Evolutionary conservation across 352 stramenopile genomes (phyloP).

Genomic region (Pythium myriotylum): DNA sequence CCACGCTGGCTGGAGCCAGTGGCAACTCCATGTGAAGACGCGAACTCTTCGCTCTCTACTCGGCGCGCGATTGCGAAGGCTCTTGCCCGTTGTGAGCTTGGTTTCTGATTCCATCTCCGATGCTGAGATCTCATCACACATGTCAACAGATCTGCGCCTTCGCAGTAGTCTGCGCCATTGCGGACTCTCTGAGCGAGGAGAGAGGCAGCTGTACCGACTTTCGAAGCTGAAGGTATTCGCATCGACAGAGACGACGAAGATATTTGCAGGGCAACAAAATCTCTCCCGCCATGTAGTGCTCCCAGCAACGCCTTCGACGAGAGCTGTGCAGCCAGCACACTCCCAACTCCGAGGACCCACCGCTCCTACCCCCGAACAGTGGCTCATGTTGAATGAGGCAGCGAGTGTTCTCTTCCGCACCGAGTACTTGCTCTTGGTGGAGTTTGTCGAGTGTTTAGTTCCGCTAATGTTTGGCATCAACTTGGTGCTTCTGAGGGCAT

Average conservation of each 20-base stretch:
- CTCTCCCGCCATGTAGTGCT: no score
- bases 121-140: no score
- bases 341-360: no score
- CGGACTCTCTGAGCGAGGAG: no score
- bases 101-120: background rate
- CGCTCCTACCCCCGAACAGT: background rate
- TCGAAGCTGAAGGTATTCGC: no score
- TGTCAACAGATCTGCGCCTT: no score
- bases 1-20: background rate
- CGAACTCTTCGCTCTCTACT: background rate
- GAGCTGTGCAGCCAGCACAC: no score
- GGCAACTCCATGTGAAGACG: background rate
- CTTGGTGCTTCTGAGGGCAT: conserved; percentile 23
- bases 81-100: background rate
- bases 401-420: conserved; percentile 17
- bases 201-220: background rate
- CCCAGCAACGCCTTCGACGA: no score
- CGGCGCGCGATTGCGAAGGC: background rate
- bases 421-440: conserved; percentile 25
- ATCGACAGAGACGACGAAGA: no score
- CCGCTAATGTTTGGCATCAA: conserved; percentile 25
- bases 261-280: no score
- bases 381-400: conserved; percentile 9
- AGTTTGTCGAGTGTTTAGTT: conserved; percentile 30
- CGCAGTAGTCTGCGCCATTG: no score